These are phyloP conservation scores for Suhomyces xylopsoci DNA, from an alignment of 805 yeast species.

Conservation along the genomic window DNA sequence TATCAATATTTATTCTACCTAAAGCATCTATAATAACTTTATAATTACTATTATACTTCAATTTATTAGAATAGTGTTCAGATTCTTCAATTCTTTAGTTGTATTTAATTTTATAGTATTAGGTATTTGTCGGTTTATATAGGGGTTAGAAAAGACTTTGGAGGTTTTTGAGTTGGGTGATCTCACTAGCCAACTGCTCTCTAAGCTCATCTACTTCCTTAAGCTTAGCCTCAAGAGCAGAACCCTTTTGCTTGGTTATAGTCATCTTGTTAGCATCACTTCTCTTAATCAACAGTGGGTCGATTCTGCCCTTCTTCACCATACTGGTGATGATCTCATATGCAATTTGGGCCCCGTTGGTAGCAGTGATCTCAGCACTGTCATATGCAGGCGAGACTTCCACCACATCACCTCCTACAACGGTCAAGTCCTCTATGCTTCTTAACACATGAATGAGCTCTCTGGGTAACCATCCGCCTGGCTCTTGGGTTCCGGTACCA, in stretches of 20 bases:
- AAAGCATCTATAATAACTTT: no score
- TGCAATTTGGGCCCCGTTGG: conserved; percentile 69
- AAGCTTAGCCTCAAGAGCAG: neutral
- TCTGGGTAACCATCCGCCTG: conserved; percentile 58
- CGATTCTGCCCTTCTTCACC: conserved; percentile 54
- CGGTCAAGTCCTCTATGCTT: conserved; percentile 39
- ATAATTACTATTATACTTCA: neutral
- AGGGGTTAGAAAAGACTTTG: neutral
- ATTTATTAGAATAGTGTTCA: neutral
- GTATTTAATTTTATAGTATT: no score
- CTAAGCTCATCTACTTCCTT: neutral
- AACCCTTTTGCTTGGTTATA: neutral
- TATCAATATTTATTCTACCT: no score
- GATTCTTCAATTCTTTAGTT: neutral
- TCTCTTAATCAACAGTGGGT: neutral
- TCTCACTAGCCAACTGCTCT: neutral
- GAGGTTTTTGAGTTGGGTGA: neutral
- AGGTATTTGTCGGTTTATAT: no score
- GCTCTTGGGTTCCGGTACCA: conserved; percentile 59
- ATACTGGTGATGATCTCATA: conserved; percentile 70
- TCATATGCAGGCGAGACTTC: conserved; percentile 66
- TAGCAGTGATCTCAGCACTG: conserved; percentile 60
- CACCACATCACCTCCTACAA: conserved; percentile 57
- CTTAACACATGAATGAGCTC: conserved; percentile 50
- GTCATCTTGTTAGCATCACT: neutral